Conservation (phyloP, 2,329 filamentous ascomycete species). For the Daldinia eschscholtzii region DNA sequence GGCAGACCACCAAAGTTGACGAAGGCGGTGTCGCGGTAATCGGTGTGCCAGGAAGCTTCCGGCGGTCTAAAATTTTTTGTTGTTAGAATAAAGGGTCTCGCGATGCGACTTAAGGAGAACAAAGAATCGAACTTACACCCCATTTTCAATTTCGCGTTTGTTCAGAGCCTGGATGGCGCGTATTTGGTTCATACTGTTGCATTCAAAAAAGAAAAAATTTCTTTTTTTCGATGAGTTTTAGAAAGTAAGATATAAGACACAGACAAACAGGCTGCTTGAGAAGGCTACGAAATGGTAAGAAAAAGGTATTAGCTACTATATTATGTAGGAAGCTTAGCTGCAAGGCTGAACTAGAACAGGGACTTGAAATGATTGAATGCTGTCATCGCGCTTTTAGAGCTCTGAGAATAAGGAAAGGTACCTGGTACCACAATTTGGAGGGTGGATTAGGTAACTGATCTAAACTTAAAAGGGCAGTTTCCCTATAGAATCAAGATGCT, state of each 20-base stretch:
- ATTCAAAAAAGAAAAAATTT: too few relatives aligned
- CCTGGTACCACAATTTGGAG: constrained; percentile 9
- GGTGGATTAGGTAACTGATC: background rate
- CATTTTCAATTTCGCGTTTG: constrained; percentile 91
- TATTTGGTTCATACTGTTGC: constrained; percentile 85
- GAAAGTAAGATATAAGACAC: constrained; percentile 7
- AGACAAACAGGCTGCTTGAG: constrained; percentile 6
- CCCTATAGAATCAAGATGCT: background rate
- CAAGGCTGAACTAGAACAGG: constrained; percentile 33
- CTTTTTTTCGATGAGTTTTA: constrained; percentile 3
- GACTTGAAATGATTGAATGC: constrained; percentile 20
- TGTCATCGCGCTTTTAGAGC: constrained; percentile 17
- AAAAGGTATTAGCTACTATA: background rate
- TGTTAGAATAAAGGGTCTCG: constrained; percentile 43
- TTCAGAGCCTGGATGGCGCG: constrained; percentile 93
- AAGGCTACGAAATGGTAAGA: constrained; percentile 22
- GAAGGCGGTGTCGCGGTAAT: constrained; percentile 97
- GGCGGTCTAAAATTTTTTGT: constrained; percentile 69
- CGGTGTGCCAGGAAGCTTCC: constrained; percentile 94
- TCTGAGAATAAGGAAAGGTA: constrained; percentile 15
- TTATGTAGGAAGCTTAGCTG: constrained; percentile 24
- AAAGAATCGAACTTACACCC: constrained; percentile 69
- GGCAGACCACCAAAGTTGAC: constrained; percentile 95
- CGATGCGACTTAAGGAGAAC: background rate
- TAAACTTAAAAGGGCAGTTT: constrained; percentile 2